These are phyloP conservation scores for Apiotrichum gamsii DNA, from an alignment of 1,284 basidiomycete genomes.

Conservation along the genomic window DNA sequence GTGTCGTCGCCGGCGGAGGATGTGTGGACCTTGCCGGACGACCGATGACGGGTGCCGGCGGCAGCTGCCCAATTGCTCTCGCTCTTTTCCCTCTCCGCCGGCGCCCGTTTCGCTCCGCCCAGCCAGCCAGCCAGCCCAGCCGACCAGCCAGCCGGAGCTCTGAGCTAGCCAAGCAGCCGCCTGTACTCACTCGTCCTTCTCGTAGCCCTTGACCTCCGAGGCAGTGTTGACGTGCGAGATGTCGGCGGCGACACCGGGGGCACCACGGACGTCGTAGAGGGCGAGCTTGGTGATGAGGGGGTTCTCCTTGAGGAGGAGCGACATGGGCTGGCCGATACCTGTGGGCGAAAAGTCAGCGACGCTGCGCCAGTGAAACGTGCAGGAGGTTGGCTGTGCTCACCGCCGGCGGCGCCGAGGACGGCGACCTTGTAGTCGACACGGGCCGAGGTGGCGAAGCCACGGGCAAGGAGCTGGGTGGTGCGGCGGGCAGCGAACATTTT, in stretches of 20 bases:
- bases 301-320: constrained; percentile 82
- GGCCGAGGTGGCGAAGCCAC: constrained; percentile 46
- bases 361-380: too few species aligned
- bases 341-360: constrained; percentile 4
- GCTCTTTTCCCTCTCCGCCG: too few species aligned
- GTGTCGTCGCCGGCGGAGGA: too few species aligned
- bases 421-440: constrained; percentile 43
- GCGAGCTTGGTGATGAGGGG: constrained; percentile 74
- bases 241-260: constrained; percentile 92
- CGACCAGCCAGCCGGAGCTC: too few species aligned
- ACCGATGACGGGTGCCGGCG: too few species aligned
- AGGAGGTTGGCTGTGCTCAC: neutral
- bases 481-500: constrained; percentile 31
- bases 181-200: constrained; percentile 46
- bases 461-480: constrained; percentile 29
- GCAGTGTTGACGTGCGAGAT: constrained; percentile 71
- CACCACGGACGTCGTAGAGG: constrained; percentile 94
- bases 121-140: too few species aligned
- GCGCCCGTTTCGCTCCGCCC: too few species aligned
- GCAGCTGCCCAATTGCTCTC: too few species aligned
- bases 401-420: constrained; percentile 46
- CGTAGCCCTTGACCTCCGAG: constrained; percentile 58
- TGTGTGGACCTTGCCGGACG: too few species aligned
- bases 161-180: too few species aligned
- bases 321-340: constrained; percentile 78